Percentiles rank a stretch among this genome's conserved stretches.
phyloP scores from a whole-genome alignment of 139 green algal species.

The Parachlorella kessleri region DNA sequence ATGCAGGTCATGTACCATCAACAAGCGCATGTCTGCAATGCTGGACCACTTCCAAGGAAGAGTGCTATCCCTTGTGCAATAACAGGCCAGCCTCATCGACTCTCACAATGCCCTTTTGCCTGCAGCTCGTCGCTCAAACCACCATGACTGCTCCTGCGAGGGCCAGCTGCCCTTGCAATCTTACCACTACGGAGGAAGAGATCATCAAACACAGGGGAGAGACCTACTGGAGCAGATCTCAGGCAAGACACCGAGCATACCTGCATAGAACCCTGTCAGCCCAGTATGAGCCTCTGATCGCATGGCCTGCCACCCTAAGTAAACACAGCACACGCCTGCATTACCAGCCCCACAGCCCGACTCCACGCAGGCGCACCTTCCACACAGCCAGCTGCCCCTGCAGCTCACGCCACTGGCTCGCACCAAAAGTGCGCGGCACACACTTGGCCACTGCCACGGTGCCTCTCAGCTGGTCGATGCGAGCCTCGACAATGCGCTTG shows the following conservation, averaged over 20 bases:
- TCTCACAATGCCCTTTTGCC: too few species aligned
- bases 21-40: neutral
- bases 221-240: too few species aligned
- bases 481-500: conserved; percentile 44
- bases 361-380: too few species aligned
- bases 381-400: conserved; percentile 40
- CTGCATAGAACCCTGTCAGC: too few species aligned
- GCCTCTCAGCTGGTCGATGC: conserved; percentile 42
- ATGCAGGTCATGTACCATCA: neutral
- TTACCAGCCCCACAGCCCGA: too few species aligned
- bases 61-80: neutral
- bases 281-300: neutral
- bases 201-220: too few species aligned
- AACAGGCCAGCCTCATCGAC: neutral
- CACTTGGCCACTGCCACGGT: conserved; percentile 41
- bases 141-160: neutral
- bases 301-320: neutral
- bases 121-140: neutral
- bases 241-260: too few species aligned
- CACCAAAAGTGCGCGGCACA: conserved; percentile 44
- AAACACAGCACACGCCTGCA: too few species aligned
- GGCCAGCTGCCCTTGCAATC: too few species aligned
- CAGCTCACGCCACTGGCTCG: conserved; percentile 51
- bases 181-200: too few species aligned
- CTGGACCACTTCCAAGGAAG: neutral